These are phyloP conservation scores for Mycena pura DNA, from an alignment of 768 basidiomycete species.

Conservation along the genomic window DNA sequence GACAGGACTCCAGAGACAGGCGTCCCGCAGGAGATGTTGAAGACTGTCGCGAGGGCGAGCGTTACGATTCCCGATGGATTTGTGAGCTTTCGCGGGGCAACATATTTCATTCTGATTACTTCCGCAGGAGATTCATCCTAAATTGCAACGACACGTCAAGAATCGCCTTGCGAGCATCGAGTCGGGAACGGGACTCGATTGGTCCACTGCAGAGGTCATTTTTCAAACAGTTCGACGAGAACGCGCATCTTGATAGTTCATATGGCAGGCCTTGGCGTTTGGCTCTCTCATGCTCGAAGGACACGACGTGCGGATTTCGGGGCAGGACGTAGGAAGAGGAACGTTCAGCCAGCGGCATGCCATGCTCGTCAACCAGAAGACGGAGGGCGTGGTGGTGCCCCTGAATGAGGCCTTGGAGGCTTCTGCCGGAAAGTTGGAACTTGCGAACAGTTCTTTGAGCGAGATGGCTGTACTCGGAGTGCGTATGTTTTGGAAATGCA, in stretches of 20 bases:
- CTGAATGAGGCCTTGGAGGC: slow-evolving; percentile 73
- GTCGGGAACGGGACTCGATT: slow-evolving; percentile 77
- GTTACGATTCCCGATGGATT: slow-evolving; percentile 65
- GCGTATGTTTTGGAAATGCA: slow-evolving; percentile 34
- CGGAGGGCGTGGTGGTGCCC: slow-evolving; percentile 81
- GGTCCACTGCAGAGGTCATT: slow-evolving; percentile 85
- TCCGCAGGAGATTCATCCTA: slow-evolving; percentile 75
- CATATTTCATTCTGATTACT: background rate
- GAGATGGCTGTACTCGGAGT: slow-evolving; percentile 91
- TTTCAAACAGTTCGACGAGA: background rate
- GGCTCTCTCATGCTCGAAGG: slow-evolving; percentile 86
- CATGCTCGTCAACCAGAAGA: slow-evolving; percentile 89
- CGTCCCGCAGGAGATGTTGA: slow-evolving; percentile 56
- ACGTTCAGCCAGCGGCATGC: slow-evolving; percentile 80
- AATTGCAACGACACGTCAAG: slow-evolving; percentile 82
- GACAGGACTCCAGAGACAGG: slow-evolving; percentile 71
- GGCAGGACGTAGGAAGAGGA: slow-evolving; percentile 91
- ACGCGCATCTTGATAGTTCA: background rate
- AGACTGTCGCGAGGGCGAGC: slow-evolving; percentile 69
- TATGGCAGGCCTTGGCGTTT: slow-evolving; percentile 77
- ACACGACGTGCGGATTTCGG: slow-evolving; percentile 85
- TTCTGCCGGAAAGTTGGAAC: slow-evolving; percentile 74
- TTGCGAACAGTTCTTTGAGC: slow-evolving; percentile 93
- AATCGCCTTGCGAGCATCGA: slow-evolving; percentile 74
- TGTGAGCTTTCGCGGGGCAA: slow-evolving; percentile 49